Conservation (phyloP, 352 stramenopile genomes). For the Thalassiosira mediterranea region DNA sequence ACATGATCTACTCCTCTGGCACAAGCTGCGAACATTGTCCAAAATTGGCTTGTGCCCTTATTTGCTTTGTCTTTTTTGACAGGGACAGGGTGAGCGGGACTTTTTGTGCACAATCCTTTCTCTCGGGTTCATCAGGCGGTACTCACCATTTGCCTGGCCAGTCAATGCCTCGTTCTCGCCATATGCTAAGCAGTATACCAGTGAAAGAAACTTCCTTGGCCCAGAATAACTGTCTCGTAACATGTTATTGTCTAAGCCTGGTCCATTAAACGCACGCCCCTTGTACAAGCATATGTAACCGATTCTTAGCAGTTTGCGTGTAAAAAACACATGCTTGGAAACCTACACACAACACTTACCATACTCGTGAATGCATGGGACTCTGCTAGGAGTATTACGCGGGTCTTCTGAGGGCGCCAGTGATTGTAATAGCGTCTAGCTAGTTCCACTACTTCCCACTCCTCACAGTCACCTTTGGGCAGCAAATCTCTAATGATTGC, state of each 20-base stretch:
- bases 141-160: too few species aligned
- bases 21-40: constrained; percentile 53
- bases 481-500: constrained; percentile 34
- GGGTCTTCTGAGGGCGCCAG: constrained; percentile 47
- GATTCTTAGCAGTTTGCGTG: not conserved
- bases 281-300: constrained; percentile 1
- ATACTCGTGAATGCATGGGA: constrained; percentile 51
- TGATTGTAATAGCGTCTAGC: constrained; percentile 56
- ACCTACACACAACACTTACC: not conserved
- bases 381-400: constrained; percentile 61
- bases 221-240: constrained; percentile 43
- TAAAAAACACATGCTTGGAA: not conserved
- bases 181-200: constrained; percentile 63
- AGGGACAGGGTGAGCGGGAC: too few species aligned
- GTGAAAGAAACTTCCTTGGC: constrained; percentile 45
- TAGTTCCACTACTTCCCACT: constrained; percentile 43
- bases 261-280: constrained; percentile 28
- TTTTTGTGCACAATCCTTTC: too few species aligned
- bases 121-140: too few species aligned
- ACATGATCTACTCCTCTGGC: constrained; percentile 47
- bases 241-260: constrained; percentile 29
- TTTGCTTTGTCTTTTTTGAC: constrained; percentile 45
- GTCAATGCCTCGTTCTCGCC: too few species aligned
- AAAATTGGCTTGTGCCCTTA: constrained; percentile 64
- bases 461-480: constrained; percentile 52